Conservation (phyloP, 2,329 filamentous ascomycete species). For the Aureobasidium musti region DNA sequence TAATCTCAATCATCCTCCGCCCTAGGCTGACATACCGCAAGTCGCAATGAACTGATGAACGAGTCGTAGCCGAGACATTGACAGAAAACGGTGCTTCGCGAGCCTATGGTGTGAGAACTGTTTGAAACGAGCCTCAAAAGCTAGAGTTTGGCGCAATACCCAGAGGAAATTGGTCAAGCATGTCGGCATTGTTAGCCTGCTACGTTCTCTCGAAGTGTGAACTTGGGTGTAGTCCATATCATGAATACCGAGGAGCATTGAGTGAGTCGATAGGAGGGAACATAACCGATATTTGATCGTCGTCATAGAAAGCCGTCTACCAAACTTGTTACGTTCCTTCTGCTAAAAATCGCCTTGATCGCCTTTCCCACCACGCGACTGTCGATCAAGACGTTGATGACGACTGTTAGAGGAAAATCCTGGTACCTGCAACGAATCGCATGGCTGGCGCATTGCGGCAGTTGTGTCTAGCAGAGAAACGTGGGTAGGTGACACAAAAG, state of each 20-base stretch:
- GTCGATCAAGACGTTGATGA: slow-evolving; percentile 28
- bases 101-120: background rate
- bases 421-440: slow-evolving; percentile 26
- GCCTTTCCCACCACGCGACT: slow-evolving; percentile 26
- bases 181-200: background rate
- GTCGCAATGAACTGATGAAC: background rate
- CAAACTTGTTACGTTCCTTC: background rate
- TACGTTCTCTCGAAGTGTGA: background rate
- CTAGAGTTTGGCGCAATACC: slow-evolving; percentile 7
- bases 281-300: slow-evolving; percentile 19
- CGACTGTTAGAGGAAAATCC: slow-evolving; percentile 17
- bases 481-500: slow-evolving; percentile 2
- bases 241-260: background rate
- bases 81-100: slow-evolving; percentile 18
- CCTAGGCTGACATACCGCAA: background rate
- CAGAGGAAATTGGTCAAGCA: background rate
- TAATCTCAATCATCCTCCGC: slow-evolving; percentile 3
- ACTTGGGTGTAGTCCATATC: background rate
- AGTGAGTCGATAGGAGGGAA: background rate
- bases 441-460: slow-evolving; percentile 23
- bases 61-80: slow-evolving; percentile 2
- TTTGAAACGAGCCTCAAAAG: background rate
- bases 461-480: background rate
- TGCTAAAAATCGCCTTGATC: slow-evolving; percentile 27
- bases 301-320: slow-evolving; percentile 20